Evolutionary conservation across 2,329 filamentous ascomycete genomes (phyloP), one percentile per base, ranked within the genome.

Genomic region (Raffaelea arxii): DNA sequence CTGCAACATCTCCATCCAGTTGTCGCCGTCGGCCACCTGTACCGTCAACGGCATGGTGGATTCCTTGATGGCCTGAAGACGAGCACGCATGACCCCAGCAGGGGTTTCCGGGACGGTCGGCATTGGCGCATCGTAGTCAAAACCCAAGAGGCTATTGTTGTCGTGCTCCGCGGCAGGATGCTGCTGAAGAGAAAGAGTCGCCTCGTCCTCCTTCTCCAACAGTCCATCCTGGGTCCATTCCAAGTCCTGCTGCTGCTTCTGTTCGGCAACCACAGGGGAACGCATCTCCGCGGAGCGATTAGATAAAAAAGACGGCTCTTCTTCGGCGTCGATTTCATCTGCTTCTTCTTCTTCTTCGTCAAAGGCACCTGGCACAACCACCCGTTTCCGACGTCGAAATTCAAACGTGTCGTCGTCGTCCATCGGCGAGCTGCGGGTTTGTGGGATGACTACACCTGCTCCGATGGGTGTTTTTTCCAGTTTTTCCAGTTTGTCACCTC

Each of bases 1-100:
- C 62, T 89, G 86, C 53, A 98, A 74, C 69, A 96, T 90, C 56
- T 92, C 85, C 55, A 89, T 84, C 92, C 92, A 98, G 61, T 95
- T 85, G 49, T 90, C 86, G 46, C 83, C 86, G 53, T 78, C 75
- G 30, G 77, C 70, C 49, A 84, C 76, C 52, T 80, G 76, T 45
- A 78, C 67, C 54, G 73, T 77, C 22, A 74, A 61, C 22, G 80
- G 79, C 24, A 75, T 77, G 50, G 66, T 71, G 19, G 74, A 74
- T 52, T 72, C 73, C 63, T 80, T 82, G 58, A 78, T 68, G 32
- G 78, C 78, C 59, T 78, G 75, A 72, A 81, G 74, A 54, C 78
- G 69, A 50, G 79, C 79, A 63, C 77, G 72, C 61, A 82, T 68
- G 54, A 82, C 73, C 52, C 77, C 78, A 46, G 76, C 78, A 50